phyloP scores from a whole-genome alignment of 1,284 basidiomycete species.

The Paramarasmius palmivorus region DNA sequence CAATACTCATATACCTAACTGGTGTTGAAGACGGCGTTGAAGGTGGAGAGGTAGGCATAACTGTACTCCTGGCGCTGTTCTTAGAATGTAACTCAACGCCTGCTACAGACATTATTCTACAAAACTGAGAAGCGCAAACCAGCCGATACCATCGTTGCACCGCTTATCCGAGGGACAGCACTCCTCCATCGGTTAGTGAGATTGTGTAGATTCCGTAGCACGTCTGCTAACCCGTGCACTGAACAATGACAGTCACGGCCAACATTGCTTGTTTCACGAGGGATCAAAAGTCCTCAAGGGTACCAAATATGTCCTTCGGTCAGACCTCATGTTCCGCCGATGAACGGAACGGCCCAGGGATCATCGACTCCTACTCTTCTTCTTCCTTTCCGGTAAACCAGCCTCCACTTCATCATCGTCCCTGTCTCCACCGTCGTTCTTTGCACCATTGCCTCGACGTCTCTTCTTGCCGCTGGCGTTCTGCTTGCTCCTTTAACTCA shows the following conservation, averaged over 20 bases:
- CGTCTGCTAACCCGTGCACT: background rate
- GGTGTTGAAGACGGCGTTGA: slow-evolving; percentile 71
- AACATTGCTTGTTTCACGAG: slow-evolving; percentile 78
- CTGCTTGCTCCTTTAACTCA: slow-evolving; percentile 73
- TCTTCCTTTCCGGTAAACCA: slow-evolving; percentile 67
- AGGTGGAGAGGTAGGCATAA: slow-evolving; percentile 64
- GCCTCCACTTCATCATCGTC: slow-evolving; percentile 88
- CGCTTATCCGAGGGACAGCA: slow-evolving; percentile 65
- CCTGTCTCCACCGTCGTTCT: slow-evolving; percentile 67
- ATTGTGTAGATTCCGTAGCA: background rate
- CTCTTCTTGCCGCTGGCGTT: slow-evolving; percentile 26
- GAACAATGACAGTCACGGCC: slow-evolving; percentile 74
- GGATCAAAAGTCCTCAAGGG: slow-evolving; percentile 64
- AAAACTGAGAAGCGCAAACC: slow-evolving; percentile 51
- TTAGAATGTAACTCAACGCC: background rate
- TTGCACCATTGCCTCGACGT: slow-evolving; percentile 34
- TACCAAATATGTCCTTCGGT: slow-evolving; percentile 10
- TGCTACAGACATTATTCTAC: slow-evolving; percentile 70
- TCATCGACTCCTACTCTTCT: slow-evolving; percentile 40
- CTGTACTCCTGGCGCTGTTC: background rate
- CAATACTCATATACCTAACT: slow-evolving; percentile 75
- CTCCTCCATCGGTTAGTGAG: slow-evolving; percentile 68
- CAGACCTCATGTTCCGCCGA: slow-evolving; percentile 8
- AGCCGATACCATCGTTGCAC: slow-evolving; percentile 54
- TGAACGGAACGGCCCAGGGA: slow-evolving; percentile 5